Base-by-base conservation (phyloP, 192 early-diverging fungal genomes). In the Backusella circina region DNA sequence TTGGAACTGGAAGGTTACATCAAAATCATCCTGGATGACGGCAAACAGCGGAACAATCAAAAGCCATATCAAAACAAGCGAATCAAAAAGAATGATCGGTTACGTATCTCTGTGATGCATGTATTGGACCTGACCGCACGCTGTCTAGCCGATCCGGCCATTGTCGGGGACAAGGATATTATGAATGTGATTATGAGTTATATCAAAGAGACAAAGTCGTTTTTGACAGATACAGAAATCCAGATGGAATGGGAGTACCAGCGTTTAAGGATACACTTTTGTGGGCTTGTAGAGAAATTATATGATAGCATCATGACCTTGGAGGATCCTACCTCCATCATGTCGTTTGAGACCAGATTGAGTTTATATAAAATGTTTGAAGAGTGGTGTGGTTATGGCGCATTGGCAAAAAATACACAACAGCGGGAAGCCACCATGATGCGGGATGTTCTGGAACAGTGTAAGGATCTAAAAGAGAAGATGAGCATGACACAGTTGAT, bases 371-470 rank as follows among this genome's bases (percentile, higher is more conserved):
- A 86, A 69, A 82, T 97, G 61, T 93, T 97, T 85, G 95, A 97
- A 81, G 86, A 91, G 26, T 99, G 98, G 98, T 95, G 95, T 81
- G 92, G 97, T 8, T 88, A 94, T 77, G 96, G 97, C 2, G 79
- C 82, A 30, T 85, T 86, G 54, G 80, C 89, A 0, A 85, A 82
- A 0, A 39, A 74, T 13, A 86, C 88, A 21, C 82, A 88, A 0
- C 91, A 95, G 8, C 71, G 86, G 0, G 92, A 97, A 67, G 85
- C 83, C 6, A 86, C 86, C 32, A 89, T 95, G 89, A 91, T 95
- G 70, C 71, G 75, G 0, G 73, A 78, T 64, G 89, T 89, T 5
- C 73, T 96, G 67, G 95, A 96, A 16, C 82, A 88, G 69, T 84
- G 89, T 75, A 79, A 75, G 71, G 94, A 96, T 79, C 70, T 83